Evolutionary conservation across 805 yeast genomes (phyloP).

Genomic region (Wickerhamiella spandovensis): DNA sequence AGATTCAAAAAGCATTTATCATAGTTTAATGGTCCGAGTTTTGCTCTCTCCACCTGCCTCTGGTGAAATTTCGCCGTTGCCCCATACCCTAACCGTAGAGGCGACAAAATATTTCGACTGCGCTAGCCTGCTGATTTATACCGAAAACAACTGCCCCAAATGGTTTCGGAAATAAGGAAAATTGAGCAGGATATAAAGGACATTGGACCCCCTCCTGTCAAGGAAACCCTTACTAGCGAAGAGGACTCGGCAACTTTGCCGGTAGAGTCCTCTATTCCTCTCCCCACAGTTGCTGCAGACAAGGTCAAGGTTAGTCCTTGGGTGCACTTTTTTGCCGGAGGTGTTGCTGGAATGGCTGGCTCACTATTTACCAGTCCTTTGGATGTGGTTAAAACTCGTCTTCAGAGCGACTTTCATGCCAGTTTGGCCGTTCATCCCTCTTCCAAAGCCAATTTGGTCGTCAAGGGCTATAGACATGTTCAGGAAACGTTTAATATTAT

Average conservation of each 20-base stretch:
- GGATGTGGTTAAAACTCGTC: constrained; percentile 89
- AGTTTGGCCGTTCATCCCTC: constrained; percentile 7
- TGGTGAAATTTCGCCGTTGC: neutral
- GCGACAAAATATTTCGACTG: no score
- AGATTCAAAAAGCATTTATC: neutral
- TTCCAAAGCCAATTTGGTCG: constrained; percentile 17
- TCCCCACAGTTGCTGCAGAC: constrained; percentile 9
- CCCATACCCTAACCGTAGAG: neutral
- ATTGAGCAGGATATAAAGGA: neutral
- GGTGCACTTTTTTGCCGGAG: constrained; percentile 34
- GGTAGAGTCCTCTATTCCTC: constrained; percentile 16
- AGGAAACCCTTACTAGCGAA: constrained; percentile 16
- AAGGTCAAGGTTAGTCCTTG: constrained; percentile 32
- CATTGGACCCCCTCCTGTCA: constrained; percentile 3
- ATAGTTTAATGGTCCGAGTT: no score
- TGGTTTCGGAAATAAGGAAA: neutral
- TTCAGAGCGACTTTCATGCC: constrained; percentile 73
- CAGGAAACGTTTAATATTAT: constrained; percentile 69
- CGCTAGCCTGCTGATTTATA: neutral
- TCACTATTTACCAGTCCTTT: constrained; percentile 89
- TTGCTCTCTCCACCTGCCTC: neutral
- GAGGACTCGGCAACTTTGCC: constrained; percentile 15
- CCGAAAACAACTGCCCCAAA: neutral
- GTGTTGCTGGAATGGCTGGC: constrained; percentile 94
- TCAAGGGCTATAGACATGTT: constrained; percentile 56